Conservation (phyloP, 164 flowering plant species). For the Warburgia ugandensis region DNA sequence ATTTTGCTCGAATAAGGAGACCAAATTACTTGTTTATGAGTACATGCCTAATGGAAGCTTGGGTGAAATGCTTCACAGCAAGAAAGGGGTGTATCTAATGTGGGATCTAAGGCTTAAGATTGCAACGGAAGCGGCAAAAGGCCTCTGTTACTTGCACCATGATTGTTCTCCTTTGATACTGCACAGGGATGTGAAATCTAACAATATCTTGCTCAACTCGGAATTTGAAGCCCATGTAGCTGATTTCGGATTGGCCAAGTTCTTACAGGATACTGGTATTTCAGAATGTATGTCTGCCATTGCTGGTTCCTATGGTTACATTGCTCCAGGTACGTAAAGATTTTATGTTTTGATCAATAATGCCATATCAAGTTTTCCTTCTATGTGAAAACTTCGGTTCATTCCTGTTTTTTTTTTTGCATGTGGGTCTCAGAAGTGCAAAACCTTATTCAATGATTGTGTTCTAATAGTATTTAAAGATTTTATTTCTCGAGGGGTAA, state of each 20-base stretch:
- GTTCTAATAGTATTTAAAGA: too few species aligned
- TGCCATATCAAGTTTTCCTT: background rate
- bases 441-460: too few species aligned
- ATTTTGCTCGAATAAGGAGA: slow-evolving; percentile 54
- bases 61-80: slow-evolving; percentile 69
- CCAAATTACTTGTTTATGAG: slow-evolving; percentile 68
- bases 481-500: too few species aligned
- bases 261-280: slow-evolving; percentile 50
- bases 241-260: slow-evolving; percentile 76
- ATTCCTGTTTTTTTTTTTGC: too few species aligned
- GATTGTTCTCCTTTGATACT: slow-evolving; percentile 66
- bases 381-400: background rate
- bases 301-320: slow-evolving; percentile 83
- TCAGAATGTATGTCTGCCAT: slow-evolving; percentile 79
- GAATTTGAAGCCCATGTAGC: slow-evolving; percentile 76
- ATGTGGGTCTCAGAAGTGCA: too few species aligned
- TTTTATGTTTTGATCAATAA: too few species aligned
- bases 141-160: slow-evolving; percentile 72
- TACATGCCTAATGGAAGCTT: slow-evolving; percentile 81
- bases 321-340: slow-evolving; percentile 73
- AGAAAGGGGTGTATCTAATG: slow-evolving; percentile 40
- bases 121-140: slow-evolving; percentile 70
- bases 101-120: slow-evolving; percentile 64
- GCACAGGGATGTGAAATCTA: slow-evolving; percentile 76
- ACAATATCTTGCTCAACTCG: slow-evolving; percentile 59